Evolutionary conservation across 2,329 filamentous ascomycete species (phyloP), one percentile per base, ranked within the genome.

Genomic region (Chrysoporthe puriensis): DNA sequence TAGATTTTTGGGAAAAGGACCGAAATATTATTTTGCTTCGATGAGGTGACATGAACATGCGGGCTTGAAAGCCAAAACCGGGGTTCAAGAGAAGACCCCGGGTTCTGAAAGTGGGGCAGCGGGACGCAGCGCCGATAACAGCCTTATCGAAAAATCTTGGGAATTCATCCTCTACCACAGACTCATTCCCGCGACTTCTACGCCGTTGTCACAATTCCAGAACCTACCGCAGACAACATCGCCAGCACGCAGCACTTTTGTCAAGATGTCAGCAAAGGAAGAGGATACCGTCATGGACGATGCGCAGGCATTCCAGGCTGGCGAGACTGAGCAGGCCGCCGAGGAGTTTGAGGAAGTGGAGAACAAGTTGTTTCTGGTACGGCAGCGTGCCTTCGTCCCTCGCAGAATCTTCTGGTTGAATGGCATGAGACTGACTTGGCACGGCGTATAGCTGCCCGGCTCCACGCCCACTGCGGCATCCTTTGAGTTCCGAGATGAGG

Each of bases 401-500:
- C 44, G 9, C 18, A n/a, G 14, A 42, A 32, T 43, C 18, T 43
- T n/a, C 40, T 34, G 2, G 16, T 32, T 46, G 42, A 48, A 4
- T 32, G 16, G 16, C 26, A 2, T 36, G 16, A 52, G 67, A 21
- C 36, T 69, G 36, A 71, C 56, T 50, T 63, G 32, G 32, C 52
- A 32, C 44, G 42, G 64, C 61, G 62, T 50, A 66, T 69, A 97
- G 95, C 84, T 97, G 40, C 91, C 93, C 46, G 94, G 94, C 60
- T 92, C 92, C 66, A 91, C 86, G 80, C 91, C 95, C 62, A 95
- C 91, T 9, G 94, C 94, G 4, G 96, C 96, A 42, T 97, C 94
- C 18, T 99, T 98, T 77, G 93, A 98, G 77, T 97, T 99, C 74
- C 88, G 92, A 69, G 90, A 93, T 58, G 96, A 99, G 82, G 94